Conservation (phyloP, 2,329 filamentous ascomycete genomes). For the Diaporthe amygdali region DNA sequence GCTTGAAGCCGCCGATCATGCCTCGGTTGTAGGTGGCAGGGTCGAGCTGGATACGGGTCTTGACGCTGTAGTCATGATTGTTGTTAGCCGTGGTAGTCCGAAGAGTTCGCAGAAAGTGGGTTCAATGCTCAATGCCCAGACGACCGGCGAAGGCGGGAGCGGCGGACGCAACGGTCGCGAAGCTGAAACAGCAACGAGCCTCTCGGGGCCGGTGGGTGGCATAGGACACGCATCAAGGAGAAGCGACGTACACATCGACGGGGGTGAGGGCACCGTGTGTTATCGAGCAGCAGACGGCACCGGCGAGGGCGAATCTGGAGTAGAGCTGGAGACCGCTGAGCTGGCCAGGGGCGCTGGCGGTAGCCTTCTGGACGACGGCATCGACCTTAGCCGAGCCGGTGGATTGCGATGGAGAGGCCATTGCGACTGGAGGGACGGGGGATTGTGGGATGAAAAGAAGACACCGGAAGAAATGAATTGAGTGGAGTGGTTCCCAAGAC, state of each 20-base stretch:
- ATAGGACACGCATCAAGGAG: not conserved
- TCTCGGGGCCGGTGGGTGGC: not conserved
- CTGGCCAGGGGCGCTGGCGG: slow-evolving; percentile 47
- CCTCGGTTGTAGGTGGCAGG: slow-evolving; percentile 87
- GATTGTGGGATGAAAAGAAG: slow-evolving; percentile 28
- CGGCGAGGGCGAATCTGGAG: slow-evolving; percentile 95
- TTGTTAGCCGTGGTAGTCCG: slow-evolving; percentile 6
- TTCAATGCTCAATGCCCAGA: not conserved
- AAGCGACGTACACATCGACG: slow-evolving; percentile 92
- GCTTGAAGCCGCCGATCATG: slow-evolving; percentile 83
- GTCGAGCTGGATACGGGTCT: slow-evolving; percentile 95
- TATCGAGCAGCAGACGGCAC: slow-evolving; percentile 96
- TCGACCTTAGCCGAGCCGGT: slow-evolving; percentile 51
- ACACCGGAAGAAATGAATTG: slow-evolving; percentile 32
- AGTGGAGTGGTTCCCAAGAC: slow-evolving; percentile 26
- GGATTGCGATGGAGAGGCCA: slow-evolving; percentile 44
- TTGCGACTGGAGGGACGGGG: slow-evolving; percentile 38
- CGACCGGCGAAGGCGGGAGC: not conserved
- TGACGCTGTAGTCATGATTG: slow-evolving; percentile 68
- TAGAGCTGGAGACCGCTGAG: slow-evolving; percentile 72
- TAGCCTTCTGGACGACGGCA: slow-evolving; percentile 47
- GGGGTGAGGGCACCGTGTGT: slow-evolving; percentile 97
- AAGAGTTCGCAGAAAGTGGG: not conserved
- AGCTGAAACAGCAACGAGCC: slow-evolving; percentile 3
- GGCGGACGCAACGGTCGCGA: not conserved